A percentile compares a stretch with the other conserved stretches of the same genome.
Conservation (phyloP, 1,284 basidiomycete genomes). For the Xanthoconium separans region DNA sequence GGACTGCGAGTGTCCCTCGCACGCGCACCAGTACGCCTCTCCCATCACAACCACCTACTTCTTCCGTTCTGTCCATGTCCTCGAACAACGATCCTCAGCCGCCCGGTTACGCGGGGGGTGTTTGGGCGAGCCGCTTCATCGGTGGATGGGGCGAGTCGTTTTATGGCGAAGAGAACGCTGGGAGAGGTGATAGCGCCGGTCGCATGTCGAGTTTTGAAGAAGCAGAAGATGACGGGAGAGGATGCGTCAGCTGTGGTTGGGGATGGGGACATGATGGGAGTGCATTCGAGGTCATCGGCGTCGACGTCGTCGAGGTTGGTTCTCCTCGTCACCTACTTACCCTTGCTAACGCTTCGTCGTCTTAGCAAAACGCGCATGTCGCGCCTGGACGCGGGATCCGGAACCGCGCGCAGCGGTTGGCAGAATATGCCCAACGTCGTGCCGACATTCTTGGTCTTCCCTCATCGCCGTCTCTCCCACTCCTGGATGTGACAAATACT, state of each 20-base stretch:
- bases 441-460: conserved; percentile 47
- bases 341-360: conserved; percentile 5
- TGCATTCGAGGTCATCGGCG: conserved; percentile 65
- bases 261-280: conserved; percentile 74
- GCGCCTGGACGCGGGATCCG: conserved; percentile 48
- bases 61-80: conserved; percentile 23
- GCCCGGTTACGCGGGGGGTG: conserved; percentile 38
- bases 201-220: conserved; percentile 38
- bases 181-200: conserved; percentile 24
- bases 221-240: conserved; percentile 61
- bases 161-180: conserved; percentile 28
- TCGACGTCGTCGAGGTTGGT: conserved; percentile 61
- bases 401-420: conserved; percentile 62
- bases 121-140: conserved; percentile 48
- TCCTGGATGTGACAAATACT: conserved; percentile 35
- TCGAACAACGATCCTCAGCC: conserved; percentile 19
- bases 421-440: conserved; percentile 64
- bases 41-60: conserved; percentile 15
- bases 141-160: conserved; percentile 48
- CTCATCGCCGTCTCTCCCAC: conserved; percentile 27
- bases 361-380: conserved; percentile 47
- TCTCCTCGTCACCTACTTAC: not conserved
- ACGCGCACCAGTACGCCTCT: conserved; percentile 33
- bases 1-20: conserved; percentile 29
- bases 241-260: conserved; percentile 66